Evolutionary conservation across 495 filamentous ascomycete species (phyloP), one percentile per base, ranked within the genome.

Genomic region (Hypoxylon lienhwacheense): DNA sequence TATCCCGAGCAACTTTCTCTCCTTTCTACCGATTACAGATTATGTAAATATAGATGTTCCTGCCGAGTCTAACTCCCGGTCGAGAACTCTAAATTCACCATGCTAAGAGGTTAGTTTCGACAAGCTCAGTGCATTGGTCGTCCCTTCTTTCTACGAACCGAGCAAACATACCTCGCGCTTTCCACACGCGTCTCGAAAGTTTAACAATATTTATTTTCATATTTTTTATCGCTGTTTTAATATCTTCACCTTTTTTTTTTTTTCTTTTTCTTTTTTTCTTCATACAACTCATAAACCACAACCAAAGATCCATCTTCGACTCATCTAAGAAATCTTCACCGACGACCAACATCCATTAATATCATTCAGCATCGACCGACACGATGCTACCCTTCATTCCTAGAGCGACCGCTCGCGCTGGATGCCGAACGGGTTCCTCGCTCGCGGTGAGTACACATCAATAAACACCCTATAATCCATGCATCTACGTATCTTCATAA

Each of bases 121-220:
- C n/a, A n/a, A 16, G n/a, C 17, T 19, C 31, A 31, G 26, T 51
- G 24, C 36, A 37, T 28, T 32, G 10, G 5, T 35, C 21, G 37
- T 44, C n/a, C 39, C 6, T 35, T 5, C 36, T 19, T 42, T 24
- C 29, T 55, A 35, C 34, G 33, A 31, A 26, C 24, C 1, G n/a
- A 46, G 53, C 46, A 57, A 57, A 51, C 53, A 46, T n/a, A 32
- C 24, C 53, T 45, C 17, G 53, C 11, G 15, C 32, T 29, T 57
- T 57, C 53, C 40, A 51, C 40, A 19, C 7, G 14, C 19, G 31
- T 46, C 53, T 57, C 16, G 16, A n/a, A 14, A 24, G 20, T 39
- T 20, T 24, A 25, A 47, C 5, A 26, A 4, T 16, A 16, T 39
- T 16, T 16, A 4, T 35, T 31, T 17, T 39, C 15, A 11, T 29